Conservation (phyloP, 192 early-diverging fungal species). For the Backusella macrospora region DNA sequence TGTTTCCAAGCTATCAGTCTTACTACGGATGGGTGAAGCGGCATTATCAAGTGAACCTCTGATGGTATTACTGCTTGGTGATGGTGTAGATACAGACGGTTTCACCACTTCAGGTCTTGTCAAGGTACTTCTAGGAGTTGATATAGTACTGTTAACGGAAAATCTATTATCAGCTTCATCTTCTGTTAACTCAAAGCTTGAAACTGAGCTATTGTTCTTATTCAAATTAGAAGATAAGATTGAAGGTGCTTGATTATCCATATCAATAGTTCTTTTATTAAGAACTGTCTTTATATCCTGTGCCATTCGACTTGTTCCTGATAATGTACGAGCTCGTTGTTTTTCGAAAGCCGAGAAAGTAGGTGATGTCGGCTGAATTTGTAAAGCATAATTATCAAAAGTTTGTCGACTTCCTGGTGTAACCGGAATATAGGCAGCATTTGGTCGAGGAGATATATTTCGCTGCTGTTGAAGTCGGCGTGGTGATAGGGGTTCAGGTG, state of each 20-base stretch:
- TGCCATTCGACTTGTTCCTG: constrained; percentile 1
- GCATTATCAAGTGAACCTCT: too few species aligned
- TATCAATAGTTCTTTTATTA: not conserved
- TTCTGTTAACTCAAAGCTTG: constrained; percentile 12
- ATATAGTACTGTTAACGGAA: not conserved
- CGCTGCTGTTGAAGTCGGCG: not conserved
- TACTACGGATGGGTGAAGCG: not conserved
- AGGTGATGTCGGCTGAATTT: constrained; percentile 1
- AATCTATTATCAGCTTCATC: constrained; percentile 1
- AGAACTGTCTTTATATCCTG: constrained; percentile 7
- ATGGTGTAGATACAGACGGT: not conserved
- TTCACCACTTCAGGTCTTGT: not conserved
- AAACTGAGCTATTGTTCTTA: not conserved
- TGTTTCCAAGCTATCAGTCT: constrained; percentile 8
- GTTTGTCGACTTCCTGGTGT: constrained; percentile 10
- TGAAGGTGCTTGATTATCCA: not conserved
- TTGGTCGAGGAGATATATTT: constrained; percentile 5
- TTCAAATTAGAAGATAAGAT: not conserved
- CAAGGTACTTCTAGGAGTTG: constrained; percentile 1
- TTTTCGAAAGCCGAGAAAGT: not conserved
- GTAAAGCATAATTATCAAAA: not conserved
- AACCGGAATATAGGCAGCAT: constrained; percentile 8
- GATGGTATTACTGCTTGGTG: not conserved
- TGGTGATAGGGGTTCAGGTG: constrained; percentile 12
- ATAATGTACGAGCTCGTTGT: not conserved